Base-by-base conservation (phyloP, 192 early-diverging fungal genomes). In the Podila epicladia region DNA sequence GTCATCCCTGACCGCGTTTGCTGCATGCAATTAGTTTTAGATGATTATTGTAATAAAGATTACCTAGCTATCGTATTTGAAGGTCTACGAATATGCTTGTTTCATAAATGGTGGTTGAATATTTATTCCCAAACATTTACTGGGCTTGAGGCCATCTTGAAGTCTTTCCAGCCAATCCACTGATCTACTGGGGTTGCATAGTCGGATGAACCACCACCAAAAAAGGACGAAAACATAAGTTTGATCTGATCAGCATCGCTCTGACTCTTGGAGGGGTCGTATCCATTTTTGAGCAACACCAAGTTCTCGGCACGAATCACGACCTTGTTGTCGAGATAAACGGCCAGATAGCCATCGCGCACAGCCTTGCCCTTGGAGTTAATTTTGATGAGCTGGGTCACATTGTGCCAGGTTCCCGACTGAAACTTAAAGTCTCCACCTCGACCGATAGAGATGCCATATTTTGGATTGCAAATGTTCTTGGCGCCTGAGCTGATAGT, bases 371-470 rank as follows among this genome's bases (percentile, higher is more conserved):
- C 55, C 55, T 58, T 58, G 22, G 55, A 58, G 55, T 58, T 58
- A 9, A 58, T 6, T 58, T 58, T 58, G 55, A 58, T n/a, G 22
- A 58, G 22, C n/a, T 58, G 55, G 1, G 55, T 58, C 22, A 58
- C n/a, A 9, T 58, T 58, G 26, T 58, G 55, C 87, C 85, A 88
- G 37, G 61, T 24, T 19, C 87, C 87, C 2, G 62, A 26, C 32
- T 38, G 55, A 8, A 45, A 45, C 41, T 45, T 45, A 15, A 45
- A 15, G 41, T 4, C 13, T 45, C 41, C 41, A 1, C 41, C 12
- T 45, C 41, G 41, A 8, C 41, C 41, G 3, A 45, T 45, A 17
- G 41, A 45, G 41, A 45, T 45, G 0, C 41, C 41, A 45, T 45
- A 45, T 13, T 0, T 3, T 1, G 41, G 41, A 45, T 45, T 45